Base-by-base conservation (phyloP, 805 yeast species). In the Maudiozyma bulderi region DNA sequence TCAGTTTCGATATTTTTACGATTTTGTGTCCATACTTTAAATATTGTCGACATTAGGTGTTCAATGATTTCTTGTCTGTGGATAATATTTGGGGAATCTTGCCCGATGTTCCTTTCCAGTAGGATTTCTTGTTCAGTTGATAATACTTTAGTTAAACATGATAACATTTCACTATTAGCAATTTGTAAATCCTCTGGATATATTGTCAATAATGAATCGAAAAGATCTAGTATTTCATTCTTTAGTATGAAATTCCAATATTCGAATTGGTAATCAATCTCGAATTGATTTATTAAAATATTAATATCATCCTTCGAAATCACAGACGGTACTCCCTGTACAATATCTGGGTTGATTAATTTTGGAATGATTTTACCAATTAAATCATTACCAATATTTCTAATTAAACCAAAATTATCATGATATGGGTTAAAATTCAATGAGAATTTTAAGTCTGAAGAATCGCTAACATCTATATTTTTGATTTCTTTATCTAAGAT, bases 141-240 rank as follows among this genome's bases (percentile, higher is more conserved):
- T 41, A 69, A 50, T n/a, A 62, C 49, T 9, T 46, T 50, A 0
- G 65, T 50, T 15, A 65, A 53, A 32, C 57, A 57, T 40, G 50
- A 54, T 30, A 59, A 55, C 53, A 56, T 57, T 26, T 54, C 61
- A 15, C 57, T 58, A 43, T 58, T 57, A 8, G 43, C 49, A 2
- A 56, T 50, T n/a, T 52, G 45, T 8, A 45, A 29, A 32, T 57
- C 50, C 1, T 53, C 47, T 1, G 59, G 57, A 40, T 60, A 59
- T 31, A 52, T 44, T 14, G 45, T 53, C 43, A 68, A 47, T 39
- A 65, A 67, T 28, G 71, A 65, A 57, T 81, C 85, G 33, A 83
- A 65, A 4, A 80, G 57, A 26, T 68, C 68, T 11, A 79, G 64
- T 1, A 82, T 76, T 45, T 67, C 66, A 26, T 73, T 61, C 35